Percentiles rank a stretch among this genome's conserved stretches.
These are phyloP conservation scores for Crassisporium funariophilum DNA, from an alignment of 768 basidiomycete species.

Conservation along the genomic window DNA sequence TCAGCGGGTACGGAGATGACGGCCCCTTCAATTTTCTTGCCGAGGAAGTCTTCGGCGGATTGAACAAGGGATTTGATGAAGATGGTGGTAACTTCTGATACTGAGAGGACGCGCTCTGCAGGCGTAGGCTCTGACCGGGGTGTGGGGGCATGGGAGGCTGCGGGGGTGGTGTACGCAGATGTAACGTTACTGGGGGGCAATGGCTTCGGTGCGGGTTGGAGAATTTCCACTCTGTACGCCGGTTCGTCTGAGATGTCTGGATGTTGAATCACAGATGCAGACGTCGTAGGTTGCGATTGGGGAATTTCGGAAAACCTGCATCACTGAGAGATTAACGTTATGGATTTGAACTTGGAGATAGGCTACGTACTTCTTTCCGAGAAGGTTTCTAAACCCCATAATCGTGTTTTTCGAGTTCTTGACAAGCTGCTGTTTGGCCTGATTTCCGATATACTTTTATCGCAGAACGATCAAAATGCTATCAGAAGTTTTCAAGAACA, in stretches of 20 bases:
- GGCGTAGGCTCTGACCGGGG: conserved; percentile 74
- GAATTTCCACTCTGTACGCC: conserved; percentile 82
- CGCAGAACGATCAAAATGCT: conserved; percentile 12
- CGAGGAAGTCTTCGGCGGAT: conserved; percentile 91
- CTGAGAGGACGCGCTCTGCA: conserved; percentile 72
- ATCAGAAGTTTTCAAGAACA: conserved; percentile 2
- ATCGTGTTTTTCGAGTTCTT: conserved; percentile 96
- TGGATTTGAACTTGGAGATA: not conserved
- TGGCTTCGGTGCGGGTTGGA: conserved; percentile 76
- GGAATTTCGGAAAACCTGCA: conserved; percentile 75
- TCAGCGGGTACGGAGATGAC: conserved; percentile 83
- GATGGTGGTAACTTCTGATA: conserved; percentile 79
- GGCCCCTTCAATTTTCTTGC: conserved; percentile 73
- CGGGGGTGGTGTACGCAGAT: conserved; percentile 59
- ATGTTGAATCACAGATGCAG: conserved; percentile 78
- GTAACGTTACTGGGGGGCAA: conserved; percentile 48
- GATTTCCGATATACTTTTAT: conserved; percentile 90
- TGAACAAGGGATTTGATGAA: conserved; percentile 84
- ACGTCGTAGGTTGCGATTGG: conserved; percentile 50
- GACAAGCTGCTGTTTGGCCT: conserved; percentile 91
- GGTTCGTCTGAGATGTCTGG: conserved; percentile 70
- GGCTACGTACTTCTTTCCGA: conserved; percentile 80
- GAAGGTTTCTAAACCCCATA: conserved; percentile 88
- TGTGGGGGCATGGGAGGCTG: conserved; percentile 67
- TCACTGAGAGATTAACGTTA: not conserved